A percentile compares a stretch with the other conserved stretches of the same genome.
Conservation (phyloP, 768 basidiomycete genomes). For the Lyophyllum semitale region DNA sequence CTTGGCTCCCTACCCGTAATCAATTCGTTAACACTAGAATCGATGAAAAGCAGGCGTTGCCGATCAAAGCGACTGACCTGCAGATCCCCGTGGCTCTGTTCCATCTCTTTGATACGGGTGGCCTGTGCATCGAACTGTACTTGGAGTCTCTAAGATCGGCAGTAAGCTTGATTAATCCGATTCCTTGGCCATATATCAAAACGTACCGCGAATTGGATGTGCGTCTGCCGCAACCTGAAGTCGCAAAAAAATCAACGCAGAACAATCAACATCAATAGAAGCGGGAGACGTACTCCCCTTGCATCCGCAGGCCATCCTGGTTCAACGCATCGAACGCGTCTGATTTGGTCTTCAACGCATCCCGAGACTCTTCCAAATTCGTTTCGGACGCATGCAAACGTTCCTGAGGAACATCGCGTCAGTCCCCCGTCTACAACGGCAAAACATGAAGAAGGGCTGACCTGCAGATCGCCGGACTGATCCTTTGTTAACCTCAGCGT, state of each 20-base stretch:
- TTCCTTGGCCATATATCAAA: too few species aligned
- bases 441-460: slow-evolving; percentile 2
- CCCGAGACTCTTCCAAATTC: background rate
- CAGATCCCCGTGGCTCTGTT: slow-evolving; percentile 28
- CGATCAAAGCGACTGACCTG: slow-evolving; percentile 9
- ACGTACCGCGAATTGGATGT: slow-evolving; percentile 12
- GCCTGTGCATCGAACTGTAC: slow-evolving; percentile 45
- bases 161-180: too few species aligned
- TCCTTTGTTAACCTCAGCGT: slow-evolving; percentile 58
- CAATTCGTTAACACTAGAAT: background rate
- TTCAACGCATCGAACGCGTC: background rate
- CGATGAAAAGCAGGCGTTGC: background rate
- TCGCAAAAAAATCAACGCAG: background rate
- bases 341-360: background rate
- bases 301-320: background rate
- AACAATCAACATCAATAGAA: background rate
- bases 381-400: slow-evolving; percentile 19
- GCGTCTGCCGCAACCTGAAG: slow-evolving; percentile 1
- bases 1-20: slow-evolving; percentile 26
- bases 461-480: slow-evolving; percentile 50
- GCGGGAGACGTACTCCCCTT: background rate
- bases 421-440: background rate
- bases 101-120: slow-evolving; percentile 39
- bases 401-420: slow-evolving; percentile 11
- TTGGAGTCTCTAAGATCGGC: slow-evolving; percentile 16